Base-by-base conservation (phyloP, 164 flowering plant genomes). In the Annona squamosa region DNA sequence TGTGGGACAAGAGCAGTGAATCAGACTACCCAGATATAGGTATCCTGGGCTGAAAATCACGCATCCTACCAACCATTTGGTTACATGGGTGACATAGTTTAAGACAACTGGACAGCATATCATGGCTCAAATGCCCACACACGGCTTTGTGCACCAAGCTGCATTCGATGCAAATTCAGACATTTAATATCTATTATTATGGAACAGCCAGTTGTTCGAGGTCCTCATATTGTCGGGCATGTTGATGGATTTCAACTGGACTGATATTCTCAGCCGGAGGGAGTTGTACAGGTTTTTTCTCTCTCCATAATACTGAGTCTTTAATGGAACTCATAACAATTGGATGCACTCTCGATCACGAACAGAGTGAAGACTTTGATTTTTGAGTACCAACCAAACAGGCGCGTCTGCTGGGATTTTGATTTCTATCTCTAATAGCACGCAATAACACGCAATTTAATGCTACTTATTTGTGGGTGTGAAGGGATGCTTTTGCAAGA, bases 201-300 rank as follows among this genome's bases (percentile, higher is more conserved):
- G 77, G 87, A 91, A 66, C 68, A 66, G 98, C 71, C 80, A 79
- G 78, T 73, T 94, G 81, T 94, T 94, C 67, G 97, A 94, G 87
- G 82, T 94, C 73, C 92, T 94, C 26, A 82, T 89, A 10, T 42
- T 94, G 83, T 87, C 90, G n/a, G 95, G 95, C 9, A 86, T 92
- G 97, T 73, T 94, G 77, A 92, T 92, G 92, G 92, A 92, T 73
- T 84, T 84, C 80, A 88, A 87, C 46, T 92, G 94, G 97, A 85
- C 95, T 4, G 92, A 94, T 65, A 94, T 92, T 48, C 68, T 92
- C 46, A 89, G 87, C 74, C 81, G 87, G 76, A 89, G 81, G 66
- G 89, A 85, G 48, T 73, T 75, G 5, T 80, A 87, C 48, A 92
- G 97, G 98, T 91, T 5, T 10, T 13, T 18, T 18, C 48, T 43